phyloP scores from a whole-genome alignment of 208 protist genomes.

The Trypanosoma caninum region DNA sequence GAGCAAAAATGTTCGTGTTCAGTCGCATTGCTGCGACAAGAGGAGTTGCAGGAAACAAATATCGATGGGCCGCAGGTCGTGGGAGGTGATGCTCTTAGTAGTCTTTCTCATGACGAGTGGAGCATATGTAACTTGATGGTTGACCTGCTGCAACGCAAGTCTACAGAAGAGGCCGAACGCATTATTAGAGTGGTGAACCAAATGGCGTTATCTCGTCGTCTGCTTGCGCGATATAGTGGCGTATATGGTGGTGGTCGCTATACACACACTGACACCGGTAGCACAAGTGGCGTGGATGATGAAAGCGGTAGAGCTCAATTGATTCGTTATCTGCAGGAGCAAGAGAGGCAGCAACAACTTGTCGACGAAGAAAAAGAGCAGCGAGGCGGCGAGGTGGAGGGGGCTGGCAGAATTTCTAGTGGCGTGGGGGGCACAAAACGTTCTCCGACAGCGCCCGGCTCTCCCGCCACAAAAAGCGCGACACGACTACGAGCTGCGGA shows the following conservation, averaged over 20 bases:
- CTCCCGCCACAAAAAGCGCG: too few relatives aligned
- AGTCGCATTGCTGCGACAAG: not conserved
- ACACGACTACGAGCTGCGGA: too few relatives aligned
- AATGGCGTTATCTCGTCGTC: slow-evolving; percentile 10
- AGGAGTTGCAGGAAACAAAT: not conserved
- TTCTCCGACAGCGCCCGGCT: too few relatives aligned
- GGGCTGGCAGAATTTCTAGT: too few relatives aligned
- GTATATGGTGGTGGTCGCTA: slow-evolving; percentile 10
- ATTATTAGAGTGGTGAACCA: slow-evolving; percentile 17
- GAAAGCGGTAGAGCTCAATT: slow-evolving; percentile 2
- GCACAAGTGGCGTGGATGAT: not conserved
- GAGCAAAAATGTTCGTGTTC: too few relatives aligned
- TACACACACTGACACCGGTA: not conserved
- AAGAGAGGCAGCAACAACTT: not conserved
- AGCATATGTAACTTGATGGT: slow-evolving; percentile 27
- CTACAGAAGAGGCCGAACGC: slow-evolving; percentile 12
- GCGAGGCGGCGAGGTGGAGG: too few relatives aligned
- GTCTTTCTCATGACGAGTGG: slow-evolving; percentile 17
- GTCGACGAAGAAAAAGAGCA: slow-evolving; percentile 1
- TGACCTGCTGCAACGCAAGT: slow-evolving; percentile 13
- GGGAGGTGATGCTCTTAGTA: not conserved
- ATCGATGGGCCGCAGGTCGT: too few relatives aligned
- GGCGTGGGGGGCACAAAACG: too few relatives aligned
- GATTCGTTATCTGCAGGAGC: slow-evolving; percentile 16
- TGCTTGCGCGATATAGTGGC: slow-evolving; percentile 26